Base-by-base conservation (phyloP, 1,284 basidiomycete genomes). In the Rhizopogon hawkerae region DNA sequence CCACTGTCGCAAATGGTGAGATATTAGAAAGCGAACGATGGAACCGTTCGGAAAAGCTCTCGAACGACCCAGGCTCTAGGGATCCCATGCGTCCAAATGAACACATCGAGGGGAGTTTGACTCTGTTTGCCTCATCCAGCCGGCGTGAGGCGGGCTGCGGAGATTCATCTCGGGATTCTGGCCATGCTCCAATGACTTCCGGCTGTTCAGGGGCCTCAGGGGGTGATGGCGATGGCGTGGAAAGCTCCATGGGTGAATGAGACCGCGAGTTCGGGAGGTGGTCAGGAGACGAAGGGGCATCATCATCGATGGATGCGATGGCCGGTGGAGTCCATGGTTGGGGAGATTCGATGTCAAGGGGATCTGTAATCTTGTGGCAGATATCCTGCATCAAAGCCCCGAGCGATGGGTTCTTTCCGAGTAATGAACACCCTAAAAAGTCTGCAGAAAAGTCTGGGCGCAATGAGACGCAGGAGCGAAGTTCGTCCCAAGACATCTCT, bases 191-290 rank as follows among this genome's bases (percentile, higher is more conserved):
- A 11, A 69, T 46, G 7, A 67, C 51, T 23, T 62, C 51, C 38
- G 64, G 65, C 14, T 68, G 63, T 2, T 39, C 14, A 13, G 53
- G 61, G 8, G 3, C 48, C 38, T 56, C 55, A 18, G 45, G 52
- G 39, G 57, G 52, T 29, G 62, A 54, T 46, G 57, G 50, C 18
- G 64, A 57, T 38, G 67, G 69, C 23, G 70, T 74, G 5, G 68
- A 67, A 3, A 77, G 63, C 33, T 76, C 73, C 70, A 78, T 77
- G 0, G 76, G 73, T 5, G 76, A 76, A 41, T 63, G 65, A 14
- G 72, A 74, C 21, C 56, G 62, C 11, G 61, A 61, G 26, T 47
- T 53, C 5, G 44, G 31, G 6, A n/a, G 8, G 33, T 37, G 29
- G 47, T 46, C 64, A 55, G 49, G 58, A 54, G 57, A 56, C 44